A percentile compares a stretch with the other conserved stretches of the same genome.
These are phyloP conservation scores for Rosa persica DNA, from an alignment of 306 rosid species.

Conservation along the genomic window DNA sequence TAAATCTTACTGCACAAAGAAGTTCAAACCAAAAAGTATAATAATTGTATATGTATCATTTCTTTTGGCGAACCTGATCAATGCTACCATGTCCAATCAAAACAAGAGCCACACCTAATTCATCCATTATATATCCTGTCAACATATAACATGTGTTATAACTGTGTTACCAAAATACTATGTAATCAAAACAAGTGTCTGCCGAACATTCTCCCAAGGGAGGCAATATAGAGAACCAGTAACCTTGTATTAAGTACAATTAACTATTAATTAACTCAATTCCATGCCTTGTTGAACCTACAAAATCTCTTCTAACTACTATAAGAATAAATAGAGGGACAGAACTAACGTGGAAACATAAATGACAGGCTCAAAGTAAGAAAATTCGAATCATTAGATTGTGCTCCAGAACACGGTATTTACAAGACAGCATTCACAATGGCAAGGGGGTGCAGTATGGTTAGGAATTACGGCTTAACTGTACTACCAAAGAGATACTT, in stretches of 20 bases:
- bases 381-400: neutral
- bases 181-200: neutral
- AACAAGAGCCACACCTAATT: slow-evolving; percentile 80
- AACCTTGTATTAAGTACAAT: neutral
- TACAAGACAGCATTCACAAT: neutral
- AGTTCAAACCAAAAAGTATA: too few relatives aligned
- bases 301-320: neutral
- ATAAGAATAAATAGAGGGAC: neutral
- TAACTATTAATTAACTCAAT: too few relatives aligned
- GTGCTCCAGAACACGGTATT: neutral
- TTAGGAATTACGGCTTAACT: neutral
- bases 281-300: neutral
- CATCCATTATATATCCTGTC: slow-evolving; percentile 76
- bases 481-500: neutral
- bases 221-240: neutral
- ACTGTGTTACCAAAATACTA: slow-evolving; percentile 2
- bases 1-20: too few relatives aligned
- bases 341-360: neutral
- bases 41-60: too few relatives aligned
- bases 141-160: slow-evolving; percentile 16
- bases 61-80: slow-evolving; percentile 40
- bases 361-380: neutral
- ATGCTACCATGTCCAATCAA: slow-evolving; percentile 90
- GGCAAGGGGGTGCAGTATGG: neutral
- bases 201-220: neutral